Evolutionary conservation across 2,329 filamentous ascomycete genomes (phyloP).

Genomic region (Elsinoe necatrix): DNA sequence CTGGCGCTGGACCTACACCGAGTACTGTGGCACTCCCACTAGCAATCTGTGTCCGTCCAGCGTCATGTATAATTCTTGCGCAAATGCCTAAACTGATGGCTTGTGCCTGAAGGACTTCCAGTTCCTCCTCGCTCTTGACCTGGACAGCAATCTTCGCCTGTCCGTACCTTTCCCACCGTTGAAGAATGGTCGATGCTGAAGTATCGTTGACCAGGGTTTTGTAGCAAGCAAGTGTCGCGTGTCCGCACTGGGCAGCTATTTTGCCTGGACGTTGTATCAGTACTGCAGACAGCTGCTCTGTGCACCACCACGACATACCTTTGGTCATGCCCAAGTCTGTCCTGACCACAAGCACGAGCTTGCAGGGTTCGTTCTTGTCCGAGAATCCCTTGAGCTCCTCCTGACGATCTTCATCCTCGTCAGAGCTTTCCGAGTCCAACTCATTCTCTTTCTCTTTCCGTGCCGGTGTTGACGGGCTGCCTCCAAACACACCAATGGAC

Average conservation of each 20-base stretch:
- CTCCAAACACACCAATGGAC: slow-evolving; percentile 65
- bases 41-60: slow-evolving; percentile 94
- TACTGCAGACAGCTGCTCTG: neutral
- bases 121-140: slow-evolving; percentile 71
- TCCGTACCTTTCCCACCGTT: slow-evolving; percentile 75
- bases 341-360: slow-evolving; percentile 83
- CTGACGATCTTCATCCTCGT: slow-evolving; percentile 35
- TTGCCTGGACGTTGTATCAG: slow-evolving; percentile 55
- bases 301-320: slow-evolving; percentile 49
- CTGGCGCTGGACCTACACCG: slow-evolving; percentile 65
- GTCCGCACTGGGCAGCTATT: slow-evolving; percentile 89
- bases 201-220: slow-evolving; percentile 59
- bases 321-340: slow-evolving; percentile 97
- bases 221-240: slow-evolving; percentile 97
- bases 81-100: slow-evolving; percentile 78
- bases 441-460: slow-evolving; percentile 29
- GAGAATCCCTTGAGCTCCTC: slow-evolving; percentile 40
- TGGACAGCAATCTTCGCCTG: slow-evolving; percentile 94
- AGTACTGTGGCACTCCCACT: slow-evolving; percentile 86
- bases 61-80: slow-evolving; percentile 84
- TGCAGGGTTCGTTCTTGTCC: slow-evolving; percentile 68
- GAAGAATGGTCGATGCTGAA: slow-evolving; percentile 55
- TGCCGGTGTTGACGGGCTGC: slow-evolving; percentile 31
- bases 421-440: slow-evolving; percentile 18
- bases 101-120: slow-evolving; percentile 67